phyloP scores from a whole-genome alignment of 2,329 filamentous ascomycete genomes.

The Pseudogymnoascus sp. region DNA sequence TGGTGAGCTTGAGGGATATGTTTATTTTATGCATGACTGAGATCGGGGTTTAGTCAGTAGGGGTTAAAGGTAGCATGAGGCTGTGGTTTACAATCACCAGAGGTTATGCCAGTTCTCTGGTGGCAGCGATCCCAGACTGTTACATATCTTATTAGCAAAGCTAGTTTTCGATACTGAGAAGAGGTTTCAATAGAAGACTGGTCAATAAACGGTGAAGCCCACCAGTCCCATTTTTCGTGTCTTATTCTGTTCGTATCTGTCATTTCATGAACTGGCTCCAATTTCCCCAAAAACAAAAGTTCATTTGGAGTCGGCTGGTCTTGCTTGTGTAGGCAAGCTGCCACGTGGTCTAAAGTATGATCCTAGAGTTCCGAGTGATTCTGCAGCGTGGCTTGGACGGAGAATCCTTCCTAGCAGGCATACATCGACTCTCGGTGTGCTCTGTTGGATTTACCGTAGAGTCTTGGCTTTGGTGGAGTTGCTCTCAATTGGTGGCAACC shows the following conservation, averaged over 20 bases:
- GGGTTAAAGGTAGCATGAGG: not conserved
- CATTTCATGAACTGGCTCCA: not conserved
- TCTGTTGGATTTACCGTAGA: not conserved
- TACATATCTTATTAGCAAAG: not conserved
- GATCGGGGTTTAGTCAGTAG: not conserved
- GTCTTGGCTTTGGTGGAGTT: not conserved
- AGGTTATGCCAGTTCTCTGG: not conserved
- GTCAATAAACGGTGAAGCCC: not conserved
- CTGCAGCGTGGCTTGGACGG: no score
- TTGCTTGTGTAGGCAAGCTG: not conserved
- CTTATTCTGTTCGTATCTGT: not conserved
- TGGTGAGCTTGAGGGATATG: not conserved
- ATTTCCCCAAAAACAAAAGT: not conserved
- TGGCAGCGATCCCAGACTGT: not conserved
- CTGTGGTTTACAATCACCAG: not conserved
- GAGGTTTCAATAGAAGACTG: not conserved
- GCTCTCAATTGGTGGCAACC: not conserved
- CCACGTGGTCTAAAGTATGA: not conserved
- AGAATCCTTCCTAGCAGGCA: not conserved
- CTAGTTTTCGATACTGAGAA: not conserved
- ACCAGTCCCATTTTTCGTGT: not conserved
- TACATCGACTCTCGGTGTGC: not conserved
- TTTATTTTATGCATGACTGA: not conserved
- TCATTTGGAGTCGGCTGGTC: not conserved
- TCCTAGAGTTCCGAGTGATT: no score